A percentile compares a stretch with the other conserved stretches of the same genome.
Conservation (phyloP, 176 grass and related monocot species). For the Oryza rufipogon region DNA sequence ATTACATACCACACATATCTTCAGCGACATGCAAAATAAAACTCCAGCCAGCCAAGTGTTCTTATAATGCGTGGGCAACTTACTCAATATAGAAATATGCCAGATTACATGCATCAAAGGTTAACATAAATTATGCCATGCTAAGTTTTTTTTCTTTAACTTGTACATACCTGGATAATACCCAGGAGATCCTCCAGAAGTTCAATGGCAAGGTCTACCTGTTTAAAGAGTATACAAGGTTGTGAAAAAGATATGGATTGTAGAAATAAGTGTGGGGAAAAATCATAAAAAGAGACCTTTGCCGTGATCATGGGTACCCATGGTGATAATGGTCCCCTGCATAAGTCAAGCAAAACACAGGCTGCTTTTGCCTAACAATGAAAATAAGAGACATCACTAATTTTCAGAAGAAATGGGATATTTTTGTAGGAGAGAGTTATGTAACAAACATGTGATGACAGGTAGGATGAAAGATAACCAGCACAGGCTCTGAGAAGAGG, state of each 20-base stretch:
- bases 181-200: conserved; percentile 76
- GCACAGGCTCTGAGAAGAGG: conserved; percentile 88
- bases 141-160: conserved; percentile 19
- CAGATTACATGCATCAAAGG: conserved; percentile 24
- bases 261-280: conserved; percentile 36
- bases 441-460: conserved; percentile 76
- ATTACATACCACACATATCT: background rate
- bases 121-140: conserved; percentile 17
- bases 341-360: conserved; percentile 93
- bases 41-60: background rate
- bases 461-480: conserved; percentile 92
- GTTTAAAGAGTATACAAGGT: conserved; percentile 38
- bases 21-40: background rate
- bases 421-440: conserved; percentile 42
- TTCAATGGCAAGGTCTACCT: conserved; percentile 90
- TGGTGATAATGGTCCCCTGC: conserved; percentile 72
- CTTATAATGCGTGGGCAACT: background rate
- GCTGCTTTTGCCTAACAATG: conserved; percentile 78
- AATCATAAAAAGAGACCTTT: conserved; percentile 63
- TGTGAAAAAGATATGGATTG: conserved; percentile 25
- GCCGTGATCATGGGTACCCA: conserved; percentile 83
- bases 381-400: conserved; percentile 34
- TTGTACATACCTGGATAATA: conserved; percentile 77
- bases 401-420: conserved; percentile 29
- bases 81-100: conserved; percentile 13